These are phyloP conservation scores for Coniochaeta hoffmannii DNA, from an alignment of 2,329 filamentous ascomycete species.

Conservation along the genomic window DNA sequence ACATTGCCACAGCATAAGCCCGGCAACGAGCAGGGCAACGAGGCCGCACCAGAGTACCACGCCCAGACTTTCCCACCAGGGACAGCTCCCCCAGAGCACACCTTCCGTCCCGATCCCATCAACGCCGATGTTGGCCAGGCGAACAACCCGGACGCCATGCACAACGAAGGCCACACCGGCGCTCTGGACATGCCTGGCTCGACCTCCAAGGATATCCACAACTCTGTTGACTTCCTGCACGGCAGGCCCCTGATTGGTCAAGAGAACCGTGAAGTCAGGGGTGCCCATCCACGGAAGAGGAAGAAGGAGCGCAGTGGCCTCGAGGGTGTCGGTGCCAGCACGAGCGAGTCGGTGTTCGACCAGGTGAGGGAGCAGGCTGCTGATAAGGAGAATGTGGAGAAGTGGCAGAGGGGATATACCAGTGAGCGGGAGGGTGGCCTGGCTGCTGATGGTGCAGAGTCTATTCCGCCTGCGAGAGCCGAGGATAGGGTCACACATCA, in stretches of 20 bases:
- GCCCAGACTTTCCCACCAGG: slow-evolving; percentile 54
- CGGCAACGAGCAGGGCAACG: slow-evolving; percentile 53
- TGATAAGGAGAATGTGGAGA: neutral
- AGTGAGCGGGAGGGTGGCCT: neutral
- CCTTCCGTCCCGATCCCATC: no score
- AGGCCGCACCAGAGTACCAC: slow-evolving; percentile 54
- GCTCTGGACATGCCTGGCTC: slow-evolving; percentile 33
- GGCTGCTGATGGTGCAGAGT: no score
- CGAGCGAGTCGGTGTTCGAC: slow-evolving; percentile 11
- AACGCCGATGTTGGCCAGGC: no score
- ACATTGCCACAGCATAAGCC: slow-evolving; percentile 48
- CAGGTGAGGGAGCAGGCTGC: slow-evolving; percentile 4
- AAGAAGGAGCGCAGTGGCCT: slow-evolving; percentile 31
- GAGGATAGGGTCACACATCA: no score
- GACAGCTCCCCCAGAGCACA: slow-evolving; percentile 45
- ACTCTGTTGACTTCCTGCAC: slow-evolving; percentile 23
- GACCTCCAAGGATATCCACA: slow-evolving; percentile 36
- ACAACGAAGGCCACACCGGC: slow-evolving; percentile 11
- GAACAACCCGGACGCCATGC: slow-evolving; percentile 23
- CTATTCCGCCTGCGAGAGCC: no score
- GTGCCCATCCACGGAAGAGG: slow-evolving; percentile 19
- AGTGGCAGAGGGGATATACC: neutral
- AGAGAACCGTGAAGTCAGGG: slow-evolving; percentile 31
- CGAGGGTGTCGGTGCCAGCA: slow-evolving; percentile 28
- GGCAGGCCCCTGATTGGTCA: slow-evolving; percentile 36